These are phyloP conservation scores for Ophiostoma pallidulum DNA, from an alignment of 2,329 filamentous ascomycete genomes.

Conservation along the genomic window DNA sequence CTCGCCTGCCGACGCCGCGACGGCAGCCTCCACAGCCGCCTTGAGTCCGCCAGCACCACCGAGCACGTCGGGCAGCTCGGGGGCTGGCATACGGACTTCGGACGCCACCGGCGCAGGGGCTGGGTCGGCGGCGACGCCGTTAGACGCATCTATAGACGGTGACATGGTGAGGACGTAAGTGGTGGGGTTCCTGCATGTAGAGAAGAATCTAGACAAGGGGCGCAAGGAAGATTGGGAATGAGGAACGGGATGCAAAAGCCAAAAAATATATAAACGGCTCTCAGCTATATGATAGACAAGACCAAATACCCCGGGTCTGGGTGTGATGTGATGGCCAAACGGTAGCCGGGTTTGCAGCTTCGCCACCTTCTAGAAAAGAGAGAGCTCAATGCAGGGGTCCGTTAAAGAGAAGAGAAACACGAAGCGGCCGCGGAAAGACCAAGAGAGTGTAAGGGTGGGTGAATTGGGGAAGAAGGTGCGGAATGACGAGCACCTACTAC, in stretches of 20 bases:
- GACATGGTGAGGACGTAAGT: neutral
- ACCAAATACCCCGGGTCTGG: too few relatives aligned
- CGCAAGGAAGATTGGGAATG: neutral
- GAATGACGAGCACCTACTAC: too few relatives aligned
- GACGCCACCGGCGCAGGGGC: neutral
- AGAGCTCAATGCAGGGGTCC: too few relatives aligned
- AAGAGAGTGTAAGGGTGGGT: too few relatives aligned
- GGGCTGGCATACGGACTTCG: slow-evolving; percentile 2
- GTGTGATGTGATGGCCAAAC: too few relatives aligned
- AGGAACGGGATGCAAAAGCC: neutral
- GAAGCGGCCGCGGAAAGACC: too few relatives aligned
- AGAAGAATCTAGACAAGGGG: neutral
- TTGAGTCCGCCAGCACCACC: neutral
- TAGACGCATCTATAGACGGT: neutral
- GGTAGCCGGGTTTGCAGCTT: too few relatives aligned
- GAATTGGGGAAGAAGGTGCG: too few relatives aligned
- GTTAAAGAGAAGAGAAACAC: too few relatives aligned
- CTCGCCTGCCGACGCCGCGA: neutral
- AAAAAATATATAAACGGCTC: neutral
- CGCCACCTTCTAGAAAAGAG: too few relatives aligned
- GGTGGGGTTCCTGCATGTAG: neutral
- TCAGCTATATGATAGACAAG: too few relatives aligned
- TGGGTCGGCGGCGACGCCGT: neutral
- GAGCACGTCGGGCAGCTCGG: slow-evolving; percentile 3
- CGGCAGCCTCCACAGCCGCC: neutral